Base-by-base conservation (phyloP, 192 early-diverging fungal genomes). In the Chytriomyces confervae region DNA sequence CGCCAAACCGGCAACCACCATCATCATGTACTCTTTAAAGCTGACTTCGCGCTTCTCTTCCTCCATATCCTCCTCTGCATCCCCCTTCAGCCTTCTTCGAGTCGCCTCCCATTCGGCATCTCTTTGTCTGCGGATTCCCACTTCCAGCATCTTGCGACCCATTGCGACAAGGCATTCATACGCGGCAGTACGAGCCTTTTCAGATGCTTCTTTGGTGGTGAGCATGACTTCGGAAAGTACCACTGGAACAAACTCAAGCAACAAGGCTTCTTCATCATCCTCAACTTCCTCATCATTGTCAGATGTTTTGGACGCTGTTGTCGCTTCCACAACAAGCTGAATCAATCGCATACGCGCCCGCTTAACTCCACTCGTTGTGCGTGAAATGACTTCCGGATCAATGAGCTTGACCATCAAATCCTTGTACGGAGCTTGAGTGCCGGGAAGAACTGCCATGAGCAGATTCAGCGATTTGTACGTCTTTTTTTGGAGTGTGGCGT, bases 1-100 rank as follows among this genome's bases (percentile, higher is more conserved):
- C 0, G 92, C 96, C 80, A 99, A 87, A 82, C 97, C 97, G 29
- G 97, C 97, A 6, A 90, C 88, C 5, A 96, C 91, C 95, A 99
- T 98, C 63, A 91, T 92, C 78, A 98, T 93, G 79, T 90, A 98
- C 82, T 98, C 97, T 61, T 70, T 29, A 6, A 89, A 62, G 60
- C 61, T 82, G 23, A 75, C 45, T 48, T 87, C 64, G 43, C 68
- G 74, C 70, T 79, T 57, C 61, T 82, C 79, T 61, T 85, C 78
- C 1, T 77, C 71, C 10, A 61, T 76, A 10, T 76, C 81, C 9
- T 75, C 72, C 16, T 70, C 74, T 6, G 61, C 70, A 49, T 77
- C 67, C 10, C 62, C 51, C 46, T 29, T 74, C 57, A 60, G 27
- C 9, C 36, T 8, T 10, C 36, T 50, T 57, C 69, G 7, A 45